Base-by-base conservation (phyloP, 2,329 filamentous ascomycete genomes). In the Ceratocystis alfenasii region DNA sequence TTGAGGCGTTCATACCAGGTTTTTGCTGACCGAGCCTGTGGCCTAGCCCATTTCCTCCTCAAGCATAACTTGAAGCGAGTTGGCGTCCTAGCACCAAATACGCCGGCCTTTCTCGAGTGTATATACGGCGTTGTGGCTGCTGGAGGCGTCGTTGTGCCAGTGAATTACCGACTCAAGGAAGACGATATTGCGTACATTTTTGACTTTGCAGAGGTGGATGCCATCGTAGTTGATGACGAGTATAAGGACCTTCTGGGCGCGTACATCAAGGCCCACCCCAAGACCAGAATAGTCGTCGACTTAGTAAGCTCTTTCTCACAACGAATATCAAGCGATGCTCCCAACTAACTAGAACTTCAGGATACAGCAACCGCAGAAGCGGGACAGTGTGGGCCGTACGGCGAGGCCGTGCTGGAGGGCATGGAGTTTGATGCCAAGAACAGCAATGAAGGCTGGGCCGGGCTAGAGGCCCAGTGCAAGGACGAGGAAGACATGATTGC, bases 171-270 rank as follows among this genome's bases (percentile, higher is more conserved):
- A 68, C 78, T 96, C 59, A 94, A 94, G 74, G 79, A 83, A 45
- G 89, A 92, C 68, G 94, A 99, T 72, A 87, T 99, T 67, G 79
- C 83, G 22, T 99, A 97, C 75, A 95, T 97, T 68, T 90, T 99
- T 72, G 83, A 87, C 50, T 93, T 92, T 76, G 85, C 87, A 5
- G 89, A 95, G 66, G 92, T 89, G 0, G 93, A 99, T 72, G 79
- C 83, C 64, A 90, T 99, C 69, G 86, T 99, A 66, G 90, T 89
- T 2, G 94, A 99, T 72, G 78, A 83, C 36, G 94, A 99, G 75
- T 96, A 87, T 73, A 75, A 85, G 22, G 76, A 78, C 3, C 78
- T 97, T 63, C 78, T 99, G 15, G 84, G 86, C 46, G 76, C 77
- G 0, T 96, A 87, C 75, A 79, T 77, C 67, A 77, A 80, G 67